These are phyloP conservation scores for Fraxinus ornus DNA, from an alignment of 305 asterid genomes.

Conservation along the genomic window DNA sequence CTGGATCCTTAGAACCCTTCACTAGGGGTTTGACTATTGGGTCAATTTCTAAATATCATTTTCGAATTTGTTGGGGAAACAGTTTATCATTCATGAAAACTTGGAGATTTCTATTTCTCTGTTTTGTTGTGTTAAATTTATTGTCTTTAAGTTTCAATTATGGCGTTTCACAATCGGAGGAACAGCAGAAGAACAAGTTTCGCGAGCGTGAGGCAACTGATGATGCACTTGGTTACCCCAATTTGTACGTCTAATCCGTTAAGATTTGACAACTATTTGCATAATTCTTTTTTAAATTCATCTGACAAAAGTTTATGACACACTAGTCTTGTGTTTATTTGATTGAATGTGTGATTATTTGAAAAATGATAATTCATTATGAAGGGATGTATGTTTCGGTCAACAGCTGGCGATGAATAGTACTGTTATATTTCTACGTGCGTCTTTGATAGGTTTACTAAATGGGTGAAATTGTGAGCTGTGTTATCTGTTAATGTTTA, in stretches of 20 bases:
- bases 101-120: slow-evolving; percentile 43
- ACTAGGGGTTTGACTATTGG: slow-evolving; percentile 43
- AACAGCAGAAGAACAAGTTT: slow-evolving; percentile 65
- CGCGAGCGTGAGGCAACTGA: slow-evolving; percentile 93
- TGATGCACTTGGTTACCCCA: slow-evolving; percentile 83
- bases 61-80: slow-evolving; percentile 16
- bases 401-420: slow-evolving; percentile 11
- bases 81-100: slow-evolving; percentile 56
- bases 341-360: slow-evolving; percentile 11
- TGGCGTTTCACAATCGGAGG: slow-evolving; percentile 61
- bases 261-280: background rate
- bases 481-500: slow-evolving; percentile 5
- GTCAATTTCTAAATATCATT: slow-evolving; percentile 17
- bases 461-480: background rate
- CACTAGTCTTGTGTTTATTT: slow-evolving; percentile 10
- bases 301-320: background rate
- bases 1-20: slow-evolving; percentile 46
- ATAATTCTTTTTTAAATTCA: slow-evolving; percentile 8
- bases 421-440: background rate
- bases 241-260: slow-evolving; percentile 52
- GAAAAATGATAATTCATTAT: background rate
- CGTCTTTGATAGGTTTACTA: background rate
- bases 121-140: slow-evolving; percentile 43
- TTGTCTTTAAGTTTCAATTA: slow-evolving; percentile 50
- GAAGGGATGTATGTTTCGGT: slow-evolving; percentile 3